Percentiles rank a stretch among this genome's conserved stretches.
Conservation (phyloP, 768 basidiomycete genomes). For the Leccinum pellstonianum region DNA sequence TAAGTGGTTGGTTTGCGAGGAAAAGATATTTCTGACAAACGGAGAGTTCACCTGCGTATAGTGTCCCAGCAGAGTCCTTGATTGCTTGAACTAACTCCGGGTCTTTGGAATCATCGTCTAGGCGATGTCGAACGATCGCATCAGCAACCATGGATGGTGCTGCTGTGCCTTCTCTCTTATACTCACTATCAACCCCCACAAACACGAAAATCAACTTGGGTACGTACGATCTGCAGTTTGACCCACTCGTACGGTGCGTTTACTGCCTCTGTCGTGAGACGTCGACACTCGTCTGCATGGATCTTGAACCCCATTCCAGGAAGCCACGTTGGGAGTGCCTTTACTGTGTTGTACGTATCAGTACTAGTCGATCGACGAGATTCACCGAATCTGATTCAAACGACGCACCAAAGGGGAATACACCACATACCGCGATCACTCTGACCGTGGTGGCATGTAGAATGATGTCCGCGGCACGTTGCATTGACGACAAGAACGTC, state of each 20-base stretch:
- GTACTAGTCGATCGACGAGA: not conserved
- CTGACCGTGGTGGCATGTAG: not conserved
- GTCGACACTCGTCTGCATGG: not conserved
- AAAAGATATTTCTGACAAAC: not conserved
- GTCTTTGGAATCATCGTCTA: not conserved
- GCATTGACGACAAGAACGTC: conserved; percentile 8
- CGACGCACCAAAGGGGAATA: conserved; percentile 18
- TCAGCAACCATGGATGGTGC: not conserved
- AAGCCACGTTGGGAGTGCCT: not conserved
- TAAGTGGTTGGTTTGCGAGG: not conserved
- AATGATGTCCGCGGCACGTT: not conserved
- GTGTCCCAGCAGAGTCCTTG: conserved; percentile 3
- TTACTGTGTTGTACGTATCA: not conserved
- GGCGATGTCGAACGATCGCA: conserved; percentile 8
- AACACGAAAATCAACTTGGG: not conserved
- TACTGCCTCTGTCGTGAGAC: not conserved
- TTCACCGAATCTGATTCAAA: not conserved
- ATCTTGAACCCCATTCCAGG: not conserved
- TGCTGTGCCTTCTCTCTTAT: not conserved
- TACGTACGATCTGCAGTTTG: not conserved
- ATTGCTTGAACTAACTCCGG: not conserved
- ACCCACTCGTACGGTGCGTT: not conserved
- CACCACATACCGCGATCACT: conserved; percentile 1
- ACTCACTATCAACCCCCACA: not conserved
- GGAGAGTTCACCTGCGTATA: conserved; percentile 18